Base-by-base conservation (phyloP, 768 basidiomycete species). In the Phylloporus scabripes region DNA sequence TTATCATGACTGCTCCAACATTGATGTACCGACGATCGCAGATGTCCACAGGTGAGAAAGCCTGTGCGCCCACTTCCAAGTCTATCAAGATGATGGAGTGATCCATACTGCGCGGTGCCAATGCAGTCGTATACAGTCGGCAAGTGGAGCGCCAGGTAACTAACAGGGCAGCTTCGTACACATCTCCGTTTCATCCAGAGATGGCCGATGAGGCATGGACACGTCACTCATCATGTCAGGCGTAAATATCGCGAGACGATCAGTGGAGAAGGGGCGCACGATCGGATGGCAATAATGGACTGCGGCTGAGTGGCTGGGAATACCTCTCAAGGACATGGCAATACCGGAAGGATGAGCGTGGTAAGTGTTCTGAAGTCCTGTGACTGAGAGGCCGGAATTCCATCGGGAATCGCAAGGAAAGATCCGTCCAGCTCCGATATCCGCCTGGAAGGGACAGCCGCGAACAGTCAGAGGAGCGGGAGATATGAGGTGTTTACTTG, bases 391-490 rank as follows among this genome's bases (percentile, higher is more conserved):
- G 15, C 47, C 23, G 28, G 34, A 34, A 32, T 15, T 15, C 44
- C 38, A 31, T 36, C 42, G 33, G 23, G 48, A 21, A 47, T 51
- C 34, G 37, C 33, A 28, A 41, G 29, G 20, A 38, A 12, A 41
- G 42, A 31, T 49, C 50, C 40, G 60, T 43, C 20, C 42, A 45
- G 41, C 24, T 48, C 57, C 60, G 51, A 45, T 24, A 34, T 46
- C 60, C 26, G 32, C 49, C 32, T 48, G 32, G 44, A 29, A 10
- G 11, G 18, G 33, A 48, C 12, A 36, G 26, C 26, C 39, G 31
- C 41, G 54, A 32, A 41, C 11, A 42, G 20, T 42, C n/a, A n/a
- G 9, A 42, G 15, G 23, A 41, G 2, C 40, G 41, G 41, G 21
- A 39, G 15, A 38, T 28, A 18, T 36, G 41, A 51, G 34, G 59